Conservation (phyloP, 169 alveolate genomes). For the Cardiosporidium cionae region DNA sequence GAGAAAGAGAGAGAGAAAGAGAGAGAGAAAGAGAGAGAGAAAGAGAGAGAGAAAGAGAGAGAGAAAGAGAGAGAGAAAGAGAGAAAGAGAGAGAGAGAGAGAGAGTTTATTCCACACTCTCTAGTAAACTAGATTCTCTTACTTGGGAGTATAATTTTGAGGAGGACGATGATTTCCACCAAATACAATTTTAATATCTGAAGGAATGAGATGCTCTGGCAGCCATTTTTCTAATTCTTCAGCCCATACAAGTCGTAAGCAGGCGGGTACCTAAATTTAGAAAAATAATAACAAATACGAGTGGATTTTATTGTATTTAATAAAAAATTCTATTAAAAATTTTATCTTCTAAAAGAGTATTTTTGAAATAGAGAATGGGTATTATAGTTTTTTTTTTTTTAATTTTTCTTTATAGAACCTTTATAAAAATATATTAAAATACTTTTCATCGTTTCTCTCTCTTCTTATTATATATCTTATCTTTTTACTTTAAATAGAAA, state of each 20-base stretch:
- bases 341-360: no score
- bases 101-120: neutral
- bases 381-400: no score
- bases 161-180: conserved; percentile 21
- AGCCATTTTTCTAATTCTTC: conserved; percentile 25
- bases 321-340: no score
- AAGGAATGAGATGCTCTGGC: conserved; percentile 6
- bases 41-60: neutral
- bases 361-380: no score
- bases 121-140: no score
- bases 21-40: neutral
- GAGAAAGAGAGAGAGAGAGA: neutral
- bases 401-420: no score
- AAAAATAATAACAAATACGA: neutral
- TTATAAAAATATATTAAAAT: no score
- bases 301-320: no score
- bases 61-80: neutral
- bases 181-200: conserved; percentile 10
- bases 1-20: neutral
- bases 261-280: conserved; percentile 16
- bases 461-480: no score
- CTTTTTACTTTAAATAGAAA: no score
- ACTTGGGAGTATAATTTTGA: neutral
- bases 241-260: conserved; percentile 26
- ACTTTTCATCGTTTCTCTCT: no score